Evolutionary conservation across 148 eudicot genomes (phyloP).

Genomic region (Heliamphora exappendiculata): DNA sequence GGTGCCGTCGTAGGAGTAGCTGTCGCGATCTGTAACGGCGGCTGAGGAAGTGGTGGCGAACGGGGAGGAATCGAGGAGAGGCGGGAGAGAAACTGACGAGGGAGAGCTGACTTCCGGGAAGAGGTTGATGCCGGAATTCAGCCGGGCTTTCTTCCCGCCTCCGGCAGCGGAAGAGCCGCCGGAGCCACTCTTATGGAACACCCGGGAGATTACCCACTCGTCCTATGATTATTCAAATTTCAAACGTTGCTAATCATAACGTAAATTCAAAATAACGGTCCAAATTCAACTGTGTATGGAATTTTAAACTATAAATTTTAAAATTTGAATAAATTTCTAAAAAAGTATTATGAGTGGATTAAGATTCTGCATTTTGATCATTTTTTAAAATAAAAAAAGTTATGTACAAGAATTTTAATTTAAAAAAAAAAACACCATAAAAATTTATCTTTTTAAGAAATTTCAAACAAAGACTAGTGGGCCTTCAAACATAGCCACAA

Average conservation of each 20-base stretch:
- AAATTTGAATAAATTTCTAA: too few species aligned
- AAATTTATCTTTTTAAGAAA: too few species aligned
- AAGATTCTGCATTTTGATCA: too few species aligned
- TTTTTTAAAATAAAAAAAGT: too few species aligned
- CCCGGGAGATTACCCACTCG: conserved; percentile 77
- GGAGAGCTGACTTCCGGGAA: conserved; percentile 49
- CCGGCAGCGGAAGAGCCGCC: conserved; percentile 24
- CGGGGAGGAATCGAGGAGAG: conserved; percentile 56
- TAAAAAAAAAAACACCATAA: too few species aligned
- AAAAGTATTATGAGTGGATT: too few species aligned
- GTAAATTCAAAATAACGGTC: too few species aligned
- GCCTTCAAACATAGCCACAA: too few species aligned
- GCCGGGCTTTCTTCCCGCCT: conserved; percentile 20
- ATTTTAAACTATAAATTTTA: too few species aligned
- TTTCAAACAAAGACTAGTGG: too few species aligned
- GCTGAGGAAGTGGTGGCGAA: conserved; percentile 25
- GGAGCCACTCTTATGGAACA: conserved; percentile 46
- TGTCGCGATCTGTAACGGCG: conserved; percentile 23
- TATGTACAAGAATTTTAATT: too few species aligned
- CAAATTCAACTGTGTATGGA: too few species aligned
- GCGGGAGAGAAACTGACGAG: conserved; percentile 44
- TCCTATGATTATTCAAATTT: conserved; percentile 25
- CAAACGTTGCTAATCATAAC: neutral
- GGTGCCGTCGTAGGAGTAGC: conserved; percentile 33
- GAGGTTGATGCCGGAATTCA: conserved; percentile 3